A percentile compares a stretch with the other conserved stretches of the same genome.
Evolutionary conservation across 2,329 filamentous ascomycete genomes (phyloP).

Genomic region (Paramyrothecium roridum): DNA sequence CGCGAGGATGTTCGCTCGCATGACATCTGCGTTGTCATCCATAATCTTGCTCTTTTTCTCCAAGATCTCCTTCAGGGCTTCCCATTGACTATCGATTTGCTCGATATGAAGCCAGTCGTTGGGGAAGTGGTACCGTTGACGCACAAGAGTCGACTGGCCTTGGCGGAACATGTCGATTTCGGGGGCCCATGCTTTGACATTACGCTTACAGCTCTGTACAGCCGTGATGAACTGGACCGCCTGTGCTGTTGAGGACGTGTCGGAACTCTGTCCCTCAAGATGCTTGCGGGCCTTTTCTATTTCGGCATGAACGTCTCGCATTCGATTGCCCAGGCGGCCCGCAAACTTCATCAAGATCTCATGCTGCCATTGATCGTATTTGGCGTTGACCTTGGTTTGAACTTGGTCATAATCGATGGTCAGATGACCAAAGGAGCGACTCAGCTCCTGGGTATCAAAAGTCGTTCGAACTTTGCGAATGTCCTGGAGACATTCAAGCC

Average conservation of each 20-base stretch:
- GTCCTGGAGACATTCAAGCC: constrained; percentile 94
- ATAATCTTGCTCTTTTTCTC: constrained; percentile 92
- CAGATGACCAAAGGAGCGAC: constrained; percentile 87
- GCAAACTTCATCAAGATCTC: constrained; percentile 95
- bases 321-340: constrained; percentile 78
- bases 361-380: constrained; percentile 99
- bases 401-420: constrained; percentile 98
- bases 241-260: constrained; percentile 92
- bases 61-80: constrained; percentile 86
- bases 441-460: constrained; percentile 95
- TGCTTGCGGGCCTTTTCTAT: constrained; percentile 88
- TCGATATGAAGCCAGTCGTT: constrained; percentile 94
- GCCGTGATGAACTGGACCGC: constrained; percentile 98
- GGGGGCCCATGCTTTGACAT: constrained; percentile 89
- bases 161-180: constrained; percentile 96
- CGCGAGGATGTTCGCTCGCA: constrained; percentile 90
- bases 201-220: constrained; percentile 92
- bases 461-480: constrained; percentile 93
- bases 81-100: constrained; percentile 95
- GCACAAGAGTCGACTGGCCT: constrained; percentile 85
- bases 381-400: constrained; percentile 96
- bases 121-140: constrained; percentile 91
- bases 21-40: constrained; percentile 90
- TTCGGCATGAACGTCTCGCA: constrained; percentile 89
- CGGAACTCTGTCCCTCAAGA: constrained; percentile 86